Evolutionary conservation across 73 alveolate species (phyloP), one percentile per base, ranked within the genome.

Genomic region (Paraurostyla sp.): DNA sequence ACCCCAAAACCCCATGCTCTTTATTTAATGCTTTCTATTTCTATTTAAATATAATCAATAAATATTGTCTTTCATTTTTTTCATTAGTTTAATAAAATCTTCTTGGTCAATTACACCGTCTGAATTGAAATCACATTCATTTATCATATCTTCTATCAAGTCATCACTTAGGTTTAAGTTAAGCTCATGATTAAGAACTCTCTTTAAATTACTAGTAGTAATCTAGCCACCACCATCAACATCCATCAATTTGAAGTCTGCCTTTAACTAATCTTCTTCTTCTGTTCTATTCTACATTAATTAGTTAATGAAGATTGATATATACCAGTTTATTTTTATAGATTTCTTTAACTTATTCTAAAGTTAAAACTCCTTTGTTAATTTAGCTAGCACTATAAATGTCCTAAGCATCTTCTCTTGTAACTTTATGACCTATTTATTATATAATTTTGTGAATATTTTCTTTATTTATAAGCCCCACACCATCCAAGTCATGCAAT

Each of bases 41-140:
- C n/a, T n/a, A n/a, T n/a, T n/a, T n/a, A n/a, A n/a, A n/a, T n/a
- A n/a, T n/a, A n/a, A n/a, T n/a, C n/a, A n/a, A n/a, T n/a, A n/a
- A n/a, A n/a, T n/a, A n/a, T n/a, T n/a, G n/a, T n/a, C n/a, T n/a
- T n/a, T n/a, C n/a, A n/a, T n/a, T 40, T 65, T 65, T 40, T 65
- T 65, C 82, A 65, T 65, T 65, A 65, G 11, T 40, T 65, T 65
- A 18, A 38, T 38, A 65, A 22, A 65, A 38, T 65, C 82, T 1
- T 65, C 58, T 38, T 65, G 32, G 25, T 25, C 13, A 11, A 65
- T 40, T 1, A 7, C 40, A 4, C 82, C 82, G 25, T 65, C 82
- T 38, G n/a, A 11, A 65, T 65, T 35, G 23, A 65, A 65, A 65
- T 65, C 82, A 65, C 82, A 65, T 40, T 65, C 82, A n/a, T 65